Conservation (phyloP, 2,329 filamentous ascomycete species). For the Neoarthrinium moseri region DNA sequence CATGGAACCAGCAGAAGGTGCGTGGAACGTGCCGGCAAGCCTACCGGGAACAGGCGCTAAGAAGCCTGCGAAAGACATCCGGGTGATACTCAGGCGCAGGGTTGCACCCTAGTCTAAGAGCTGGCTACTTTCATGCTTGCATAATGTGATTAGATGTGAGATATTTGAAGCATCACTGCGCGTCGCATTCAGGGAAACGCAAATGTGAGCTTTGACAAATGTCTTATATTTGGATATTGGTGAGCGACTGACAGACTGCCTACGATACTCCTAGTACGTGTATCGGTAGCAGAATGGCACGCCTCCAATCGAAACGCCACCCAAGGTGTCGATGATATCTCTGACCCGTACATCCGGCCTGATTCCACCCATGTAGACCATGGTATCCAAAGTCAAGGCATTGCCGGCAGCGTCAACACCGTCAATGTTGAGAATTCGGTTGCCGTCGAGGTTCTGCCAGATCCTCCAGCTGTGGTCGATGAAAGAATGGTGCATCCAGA, state of each 20-base stretch:
- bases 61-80: slow-evolving; percentile 15
- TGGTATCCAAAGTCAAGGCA: slow-evolving; percentile 4
- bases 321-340: slow-evolving; percentile 8
- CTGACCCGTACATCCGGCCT: slow-evolving; percentile 4
- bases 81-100: slow-evolving; percentile 12
- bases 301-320: slow-evolving; percentile 5
- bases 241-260: too few species aligned
- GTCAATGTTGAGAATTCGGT: background rate
- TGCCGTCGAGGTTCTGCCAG: slow-evolving; percentile 9
- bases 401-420: slow-evolving; percentile 2
- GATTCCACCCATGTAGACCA: slow-evolving; percentile 9
- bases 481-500: slow-evolving; percentile 33
- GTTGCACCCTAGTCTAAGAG: too few species aligned
- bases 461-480: slow-evolving; percentile 11
- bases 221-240: too few species aligned
- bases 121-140: too few species aligned
- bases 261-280: slow-evolving; percentile 8
- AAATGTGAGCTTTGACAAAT: too few species aligned
- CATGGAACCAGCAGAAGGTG: slow-evolving; percentile 9
- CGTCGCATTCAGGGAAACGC: too few species aligned
- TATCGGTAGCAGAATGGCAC: slow-evolving; percentile 10
- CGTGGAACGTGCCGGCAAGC: slow-evolving; percentile 14
- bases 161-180: too few species aligned
- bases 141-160: too few species aligned
- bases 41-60: slow-evolving; percentile 17